phyloP scores from a whole-genome alignment of 768 basidiomycete genomes.

The Tulasnella calospora region DNA sequence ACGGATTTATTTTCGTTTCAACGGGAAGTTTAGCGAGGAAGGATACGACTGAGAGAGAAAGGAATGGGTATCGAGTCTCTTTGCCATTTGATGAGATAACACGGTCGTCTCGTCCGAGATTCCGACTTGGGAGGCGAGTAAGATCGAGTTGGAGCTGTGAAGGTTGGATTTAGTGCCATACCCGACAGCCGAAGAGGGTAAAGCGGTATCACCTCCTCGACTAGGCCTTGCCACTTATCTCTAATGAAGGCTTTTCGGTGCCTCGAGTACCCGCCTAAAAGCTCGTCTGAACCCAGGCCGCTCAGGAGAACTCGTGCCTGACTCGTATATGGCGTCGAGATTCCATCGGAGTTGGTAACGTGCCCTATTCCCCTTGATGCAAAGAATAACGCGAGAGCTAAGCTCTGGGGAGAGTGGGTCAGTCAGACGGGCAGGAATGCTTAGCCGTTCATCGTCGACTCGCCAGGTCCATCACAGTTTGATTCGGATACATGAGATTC shows the following conservation, averaged over 20 bases:
- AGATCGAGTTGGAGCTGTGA: conserved; percentile 82
- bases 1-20: conserved; percentile 73
- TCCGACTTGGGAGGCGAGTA: conserved; percentile 78
- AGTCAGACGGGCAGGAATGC: neutral
- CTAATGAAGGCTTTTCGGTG: conserved; percentile 69
- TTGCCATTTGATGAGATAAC: conserved; percentile 87
- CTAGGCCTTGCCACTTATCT: conserved; percentile 68
- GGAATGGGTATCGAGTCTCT: conserved; percentile 87
- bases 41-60: conserved; percentile 70
- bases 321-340: conserved; percentile 56
- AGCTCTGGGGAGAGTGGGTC: conserved; percentile 51
- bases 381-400: conserved; percentile 88
- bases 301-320: conserved; percentile 77
- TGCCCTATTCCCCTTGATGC: conserved; percentile 74
- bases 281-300: conserved; percentile 92
- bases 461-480: conserved; percentile 89
- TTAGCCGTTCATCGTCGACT: conserved; percentile 31
- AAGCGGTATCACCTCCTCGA: conserved; percentile 61
- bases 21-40: conserved; percentile 78
- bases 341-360: conserved; percentile 41
- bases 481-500: conserved; percentile 69
- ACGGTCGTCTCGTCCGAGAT: conserved; percentile 92
- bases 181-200: neutral
- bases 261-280: conserved; percentile 88
- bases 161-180: neutral